A percentile compares a stretch with the other conserved stretches of the same genome.
phyloP scores from a whole-genome alignment of 306 rosid genomes.

The Begonia loranthoides region DNA sequence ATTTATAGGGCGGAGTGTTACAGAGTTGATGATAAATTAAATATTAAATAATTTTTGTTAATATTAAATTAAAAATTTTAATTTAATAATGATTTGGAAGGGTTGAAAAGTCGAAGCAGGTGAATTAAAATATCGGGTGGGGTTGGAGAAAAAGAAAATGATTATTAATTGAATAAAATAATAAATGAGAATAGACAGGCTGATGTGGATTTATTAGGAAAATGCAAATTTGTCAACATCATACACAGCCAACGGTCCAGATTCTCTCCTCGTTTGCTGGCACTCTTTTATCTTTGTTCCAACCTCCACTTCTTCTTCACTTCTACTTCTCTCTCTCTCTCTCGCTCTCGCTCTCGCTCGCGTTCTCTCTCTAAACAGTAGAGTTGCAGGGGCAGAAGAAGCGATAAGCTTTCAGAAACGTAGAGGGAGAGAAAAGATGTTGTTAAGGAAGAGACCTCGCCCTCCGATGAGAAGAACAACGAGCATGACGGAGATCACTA shows the following conservation, averaged over 20 bases:
- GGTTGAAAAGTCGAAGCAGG: too few species aligned
- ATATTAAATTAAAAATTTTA: too few species aligned
- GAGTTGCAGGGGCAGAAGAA: neutral
- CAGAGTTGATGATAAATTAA: too few species aligned
- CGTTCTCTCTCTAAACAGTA: neutral
- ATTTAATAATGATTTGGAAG: too few species aligned
- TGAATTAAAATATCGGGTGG: too few species aligned
- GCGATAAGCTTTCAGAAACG: neutral
- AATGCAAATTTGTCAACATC: conserved; percentile 5
- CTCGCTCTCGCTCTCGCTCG: conserved; percentile 8
- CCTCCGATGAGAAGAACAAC: conserved; percentile 73
- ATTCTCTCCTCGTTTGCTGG: conserved; percentile 42
- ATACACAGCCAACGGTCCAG: conserved; percentile 29
- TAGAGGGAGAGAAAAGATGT: conserved; percentile 20
- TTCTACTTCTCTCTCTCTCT: conserved; percentile 1
- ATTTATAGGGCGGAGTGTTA: too few species aligned
- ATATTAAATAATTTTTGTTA: too few species aligned
- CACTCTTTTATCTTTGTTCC: conserved; percentile 35
- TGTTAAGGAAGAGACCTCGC: conserved; percentile 76
- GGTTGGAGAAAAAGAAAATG: too few species aligned
- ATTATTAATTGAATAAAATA: neutral
- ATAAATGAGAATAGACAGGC: conserved; percentile 2
- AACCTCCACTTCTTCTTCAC: conserved; percentile 18
- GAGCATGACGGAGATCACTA: conserved; percentile 67
- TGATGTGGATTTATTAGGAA: conserved; percentile 11